Evolutionary conservation across 1,139 yeast species (phyloP).

Genomic region (Pichiaceae sp.): DNA sequence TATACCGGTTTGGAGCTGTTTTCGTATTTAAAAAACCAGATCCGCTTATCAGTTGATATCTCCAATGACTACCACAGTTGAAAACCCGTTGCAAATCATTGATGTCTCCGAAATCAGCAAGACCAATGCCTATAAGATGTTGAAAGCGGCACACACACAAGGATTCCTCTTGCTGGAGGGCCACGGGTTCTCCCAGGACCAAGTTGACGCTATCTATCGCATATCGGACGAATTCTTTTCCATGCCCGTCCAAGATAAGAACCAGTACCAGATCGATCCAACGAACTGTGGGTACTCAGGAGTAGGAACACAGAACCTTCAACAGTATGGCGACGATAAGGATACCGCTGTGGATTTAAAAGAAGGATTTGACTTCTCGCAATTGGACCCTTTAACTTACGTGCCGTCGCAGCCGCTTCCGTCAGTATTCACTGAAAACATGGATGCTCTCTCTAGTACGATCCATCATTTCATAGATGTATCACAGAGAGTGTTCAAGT

Average conservation of each 20-base stretch:
- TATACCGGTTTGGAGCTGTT: not conserved
- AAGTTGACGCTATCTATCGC: conserved; percentile 35
- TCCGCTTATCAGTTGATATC: no score
- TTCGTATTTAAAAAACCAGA: no score
- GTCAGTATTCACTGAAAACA: conserved; percentile 29
- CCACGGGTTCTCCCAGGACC: conserved; percentile 39
- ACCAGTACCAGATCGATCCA: conserved; percentile 27
- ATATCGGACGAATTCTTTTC: conserved; percentile 36
- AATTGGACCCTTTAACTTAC: conserved; percentile 34
- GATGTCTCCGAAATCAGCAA: conserved; percentile 31
- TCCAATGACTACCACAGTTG: no score
- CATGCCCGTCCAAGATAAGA: conserved; percentile 32
- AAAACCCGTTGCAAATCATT: conserved; percentile 32
- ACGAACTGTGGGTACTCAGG: conserved; percentile 44
- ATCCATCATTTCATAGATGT: conserved; percentile 33
- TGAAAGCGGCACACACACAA: conserved; percentile 44
- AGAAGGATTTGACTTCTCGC: conserved; percentile 32
- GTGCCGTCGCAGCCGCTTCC: conserved; percentile 30
- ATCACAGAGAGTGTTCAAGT: conserved; percentile 31
- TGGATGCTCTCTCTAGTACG: conserved; percentile 25
- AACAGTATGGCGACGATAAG: conserved; percentile 35
- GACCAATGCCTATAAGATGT: conserved; percentile 32
- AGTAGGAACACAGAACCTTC: conserved; percentile 45
- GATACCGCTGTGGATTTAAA: conserved; percentile 41
- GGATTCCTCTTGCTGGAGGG: conserved; percentile 53